Base-by-base conservation (phyloP, 192 early-diverging fungal genomes). In the Podila clonocystis region DNA sequence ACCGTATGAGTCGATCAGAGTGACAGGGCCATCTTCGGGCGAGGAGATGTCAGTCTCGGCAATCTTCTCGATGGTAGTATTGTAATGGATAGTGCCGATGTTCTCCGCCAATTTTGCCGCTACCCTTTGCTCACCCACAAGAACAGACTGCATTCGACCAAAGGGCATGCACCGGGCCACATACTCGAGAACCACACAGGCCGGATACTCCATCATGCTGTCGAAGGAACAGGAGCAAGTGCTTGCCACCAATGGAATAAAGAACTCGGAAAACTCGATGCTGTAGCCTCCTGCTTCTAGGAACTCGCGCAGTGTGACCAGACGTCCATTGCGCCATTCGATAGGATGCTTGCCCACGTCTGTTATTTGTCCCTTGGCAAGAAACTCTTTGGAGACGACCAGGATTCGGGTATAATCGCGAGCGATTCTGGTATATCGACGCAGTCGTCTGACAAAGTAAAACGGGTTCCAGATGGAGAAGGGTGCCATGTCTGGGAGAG, bases 201-300 rank as follows among this genome's bases (percentile, higher is more conserved):
- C 72, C 1, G 82, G 82, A 49, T 68, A 76, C 28, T 77, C 68
- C 73, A 83, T 74, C 65, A 76, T 83, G n/a, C 73, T 63, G 9
- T 84, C 84, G 50, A 84, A 80, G 63, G 73, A 80, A 58, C 84
- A 85, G 5, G 83, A 85, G 63, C 82, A 85, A 15, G 80, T 67
- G 50, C 73, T 68, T 2, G 82, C 82, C 50, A 85, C 70, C 33
- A 74, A 60, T 0, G 82, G 82, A 1, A 75, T 72, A 70, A 85
- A 73, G 74, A 78, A 68, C 13, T 67, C 67, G 4, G 66, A 72
- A 69, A 80, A 80, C 55, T 80, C 77, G 28, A 72, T 62, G 11
- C 77, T 80, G 62, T 80, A 80, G 49, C 67, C 52, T 28, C 77
- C 77, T n/a, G 63, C 58, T 33, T 72, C 71, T n/a, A 80, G 34